Evolutionary conservation across 2,329 filamentous ascomycete species (phyloP), one percentile per base, ranked within the genome.

Genomic region (Cephalotrichum gorgonifer): DNA sequence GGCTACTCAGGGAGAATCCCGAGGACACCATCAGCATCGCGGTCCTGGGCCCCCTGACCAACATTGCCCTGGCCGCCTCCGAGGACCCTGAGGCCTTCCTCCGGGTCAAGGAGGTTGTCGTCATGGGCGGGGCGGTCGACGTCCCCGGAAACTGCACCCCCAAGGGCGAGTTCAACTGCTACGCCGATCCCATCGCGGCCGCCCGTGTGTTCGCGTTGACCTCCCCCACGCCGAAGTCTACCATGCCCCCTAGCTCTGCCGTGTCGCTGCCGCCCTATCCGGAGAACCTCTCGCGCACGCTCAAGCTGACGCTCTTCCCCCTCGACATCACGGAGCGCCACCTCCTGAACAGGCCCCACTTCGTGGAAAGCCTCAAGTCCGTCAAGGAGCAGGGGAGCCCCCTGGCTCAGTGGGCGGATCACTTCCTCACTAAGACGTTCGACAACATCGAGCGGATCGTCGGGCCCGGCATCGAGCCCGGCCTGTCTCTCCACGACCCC

Each of bases 141-240:
- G 70, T 81, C 42, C 76, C 82, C 46, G 93, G 93, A 56, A 98
- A 98, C 64, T 81, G 87, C 60, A 83, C 81, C 43, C 91, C 93
- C 2, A 79, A 85, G 12, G 88, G 87, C 54, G 93, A 98, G 64
- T 98, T 98, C 77, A 98, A 98, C 71, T 86, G 85, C 50, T 95
- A 88, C 60, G 90, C 93, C 51, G 94, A 98, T 63, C 75, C 86
- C 20, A 76, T 87, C 38, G 86, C 87, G 26, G 79, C 86, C 0
- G 86, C 87, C 11, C 76, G 86, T 14, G 77, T 93, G 17, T 90
- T 84, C 60, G 85, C 87, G 6, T 71, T 93, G 53, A 89, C 86
- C 1, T 88, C 85, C 1, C 78, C 75, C 6, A 80, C 70, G 30
- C 93, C 93, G 1, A 67, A 74, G 12, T 85, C 83, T 3, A 96